Base-by-base conservation (phyloP, 805 yeast genomes). In the Brettanomyces anomalus region DNA sequence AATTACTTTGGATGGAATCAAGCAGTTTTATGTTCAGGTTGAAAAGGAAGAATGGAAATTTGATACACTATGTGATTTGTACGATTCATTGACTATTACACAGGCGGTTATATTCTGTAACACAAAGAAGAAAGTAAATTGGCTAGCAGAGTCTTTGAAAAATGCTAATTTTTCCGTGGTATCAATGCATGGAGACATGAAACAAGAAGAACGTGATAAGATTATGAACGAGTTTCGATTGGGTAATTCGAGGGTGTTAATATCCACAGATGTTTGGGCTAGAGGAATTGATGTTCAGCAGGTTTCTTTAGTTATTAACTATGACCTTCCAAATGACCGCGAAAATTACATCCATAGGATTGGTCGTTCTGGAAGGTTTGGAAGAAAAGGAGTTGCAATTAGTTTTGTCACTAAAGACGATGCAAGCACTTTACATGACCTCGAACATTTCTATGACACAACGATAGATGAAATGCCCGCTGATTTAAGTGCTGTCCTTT, bases 261-360 rank as follows among this genome's bases (percentile, higher is more conserved):
- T 89, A 53, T 77, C 96, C 32, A 89, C 97, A 43, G 97, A 89
- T 66, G 85, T 89, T 50, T 86, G 89, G 80, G 97, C 97, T 33
- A 80, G 97, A 69, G 97, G 97, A 67, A 89, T 89, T 53, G 97
- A 89, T 70, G 96, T 89, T 43, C 97, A 89, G 71, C 97, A 89
- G 70, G 96, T 89, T 45, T 87, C 96, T 28, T 74, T 90, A 53
- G 97, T 89, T 50, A 85, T 89, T 52, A 89, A 89, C 74, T 89
- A 87, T 70, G 97, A 89, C 66, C 69, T 89, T 56, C 97, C 97
- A 36, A 73, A 78, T 53, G 84, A 82, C 71, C 79, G 84, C 65
- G 96, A 89, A 67, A 89, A 86, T 72, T 90, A 93, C 66, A 84
- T 90, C 58, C 98, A 90, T 71, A 79, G 98, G 71, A 94, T 90